phyloP scores from a whole-genome alignment of 2,329 filamentous ascomycete species.

The Claviceps citrina region DNA sequence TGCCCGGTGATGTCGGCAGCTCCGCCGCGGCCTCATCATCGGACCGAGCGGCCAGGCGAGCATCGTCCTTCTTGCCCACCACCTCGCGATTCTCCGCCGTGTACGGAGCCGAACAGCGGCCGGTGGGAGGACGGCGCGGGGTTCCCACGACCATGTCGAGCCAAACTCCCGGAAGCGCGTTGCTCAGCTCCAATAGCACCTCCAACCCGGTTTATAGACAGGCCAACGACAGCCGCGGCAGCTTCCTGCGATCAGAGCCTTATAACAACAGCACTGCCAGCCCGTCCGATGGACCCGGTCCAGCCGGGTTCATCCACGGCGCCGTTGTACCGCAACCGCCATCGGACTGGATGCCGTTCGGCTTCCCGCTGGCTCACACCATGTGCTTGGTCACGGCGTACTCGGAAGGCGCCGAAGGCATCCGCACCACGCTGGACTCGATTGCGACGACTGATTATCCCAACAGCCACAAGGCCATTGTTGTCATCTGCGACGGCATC shows the following conservation, averaged over 20 bases:
- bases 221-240: slow-evolving; percentile 45
- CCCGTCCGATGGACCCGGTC: slow-evolving; percentile 55
- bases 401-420: slow-evolving; percentile 83
- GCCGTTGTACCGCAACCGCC: slow-evolving; percentile 91
- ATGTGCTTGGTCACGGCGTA: slow-evolving; percentile 95
- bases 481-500: slow-evolving; percentile 92
- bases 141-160: slow-evolving; percentile 89
- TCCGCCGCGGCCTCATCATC: slow-evolving; percentile 47
- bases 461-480: slow-evolving; percentile 94
- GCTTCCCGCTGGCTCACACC: slow-evolving; percentile 81
- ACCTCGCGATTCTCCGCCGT: slow-evolving; percentile 91
- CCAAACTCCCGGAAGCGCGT: slow-evolving; percentile 58
- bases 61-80: slow-evolving; percentile 72
- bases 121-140: slow-evolving; percentile 30
- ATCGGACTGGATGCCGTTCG: slow-evolving; percentile 93
- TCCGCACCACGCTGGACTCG: slow-evolving; percentile 88
- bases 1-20: slow-evolving; percentile 59
- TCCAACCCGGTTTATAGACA: slow-evolving; percentile 59
- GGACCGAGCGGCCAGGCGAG: slow-evolving; percentile 65
- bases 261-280: slow-evolving; percentile 37
- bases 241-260: slow-evolving; percentile 47
- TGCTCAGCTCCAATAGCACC: slow-evolving; percentile 34
- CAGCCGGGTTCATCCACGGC: slow-evolving; percentile 91
- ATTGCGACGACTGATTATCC: slow-evolving; percentile 96
- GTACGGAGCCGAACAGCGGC: slow-evolving; percentile 54